Base-by-base conservation (phyloP, 495 filamentous ascomycete species). In the Penicillium paxilli region DNA sequence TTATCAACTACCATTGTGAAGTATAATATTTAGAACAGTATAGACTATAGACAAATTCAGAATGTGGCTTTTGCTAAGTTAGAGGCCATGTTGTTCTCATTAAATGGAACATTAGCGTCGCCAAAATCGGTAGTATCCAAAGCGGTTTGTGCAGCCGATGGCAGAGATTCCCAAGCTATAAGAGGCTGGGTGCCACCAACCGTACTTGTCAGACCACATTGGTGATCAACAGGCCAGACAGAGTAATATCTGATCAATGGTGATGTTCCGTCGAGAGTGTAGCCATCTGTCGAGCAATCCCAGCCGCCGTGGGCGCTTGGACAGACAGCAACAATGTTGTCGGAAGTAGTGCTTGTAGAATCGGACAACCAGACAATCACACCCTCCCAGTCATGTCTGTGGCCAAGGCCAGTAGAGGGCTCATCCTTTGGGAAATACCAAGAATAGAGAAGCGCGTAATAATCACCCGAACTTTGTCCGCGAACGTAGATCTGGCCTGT, bases 391-490 rank as follows among this genome's bases (percentile, higher is more conserved):
- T 80, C 78, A 52, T 80, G 74, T 11, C 78, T 73, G 58, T 80
- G 78, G 41, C 78, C 78, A 9, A 78, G 54, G 5, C 69, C 75
- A 8, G 62, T 49, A 4, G 66, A 69, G 7, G 76, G 71, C 30
- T 63, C 58, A 56, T 80, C 76, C 30, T 80, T 80, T 22, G 78
- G 78, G 52, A 78, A 68, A 58, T 79, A 80, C 80, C 79, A 83
- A 5, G 72, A 54, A 54, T 83, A 83, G 71, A 83, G 75, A n/a
- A 83, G 58, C 6, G 70, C 80, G 57, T 73, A 78, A 51, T 69
- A 52, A 28, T 64, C 54, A 5, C 60, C 59, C 9, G 52, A 59
- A 33, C 21, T 57, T n/a, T 55, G 52, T 24, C 58, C 52, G 28
- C 80, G 71, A 12, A 74, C 72, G 57, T 83, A 83, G 28, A 82